Conservation (phyloP, 192 early-diverging fungal genomes). For the Phycomyces blakesleeanus region DNA sequence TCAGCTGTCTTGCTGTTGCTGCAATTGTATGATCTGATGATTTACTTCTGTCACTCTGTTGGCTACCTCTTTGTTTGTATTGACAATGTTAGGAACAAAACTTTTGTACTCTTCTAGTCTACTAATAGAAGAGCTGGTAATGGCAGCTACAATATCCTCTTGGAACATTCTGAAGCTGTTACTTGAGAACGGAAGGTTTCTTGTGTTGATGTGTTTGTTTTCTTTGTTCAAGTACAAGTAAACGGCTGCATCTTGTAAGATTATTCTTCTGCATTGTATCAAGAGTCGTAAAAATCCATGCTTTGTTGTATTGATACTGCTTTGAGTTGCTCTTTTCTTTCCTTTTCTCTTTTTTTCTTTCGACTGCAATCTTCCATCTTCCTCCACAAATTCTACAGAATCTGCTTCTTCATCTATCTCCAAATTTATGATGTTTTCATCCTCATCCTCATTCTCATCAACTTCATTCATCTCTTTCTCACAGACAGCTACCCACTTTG, state of each 20-base stretch:
- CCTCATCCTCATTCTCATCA: no score
- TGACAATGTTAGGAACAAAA: not conserved
- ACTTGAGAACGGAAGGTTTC: not conserved
- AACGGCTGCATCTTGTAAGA: conserved; percentile 1
- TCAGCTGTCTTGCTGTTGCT: no score
- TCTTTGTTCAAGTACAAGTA: not conserved
- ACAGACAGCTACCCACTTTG: no score
- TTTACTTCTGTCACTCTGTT: not conserved
- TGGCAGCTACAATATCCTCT: not conserved
- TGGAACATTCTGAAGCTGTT: not conserved
- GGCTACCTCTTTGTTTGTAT: not conserved
- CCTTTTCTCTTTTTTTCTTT: not conserved
- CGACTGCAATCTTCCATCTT: not conserved
- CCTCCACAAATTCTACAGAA: no score
- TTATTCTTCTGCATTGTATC: not conserved
- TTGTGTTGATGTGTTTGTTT: not conserved
- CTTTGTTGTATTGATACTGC: not conserved
- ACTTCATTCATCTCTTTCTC: no score
- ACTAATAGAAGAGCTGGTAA: not conserved
- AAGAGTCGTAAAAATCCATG: not conserved
- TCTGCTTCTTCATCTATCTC: no score
- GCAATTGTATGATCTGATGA: not conserved
- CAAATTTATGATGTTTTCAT: no score
- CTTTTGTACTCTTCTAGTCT: conserved; percentile 1
- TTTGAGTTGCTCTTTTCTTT: not conserved